Conservation (phyloP, 2,329 filamentous ascomycete genomes). For the Fusarium humuli region DNA sequence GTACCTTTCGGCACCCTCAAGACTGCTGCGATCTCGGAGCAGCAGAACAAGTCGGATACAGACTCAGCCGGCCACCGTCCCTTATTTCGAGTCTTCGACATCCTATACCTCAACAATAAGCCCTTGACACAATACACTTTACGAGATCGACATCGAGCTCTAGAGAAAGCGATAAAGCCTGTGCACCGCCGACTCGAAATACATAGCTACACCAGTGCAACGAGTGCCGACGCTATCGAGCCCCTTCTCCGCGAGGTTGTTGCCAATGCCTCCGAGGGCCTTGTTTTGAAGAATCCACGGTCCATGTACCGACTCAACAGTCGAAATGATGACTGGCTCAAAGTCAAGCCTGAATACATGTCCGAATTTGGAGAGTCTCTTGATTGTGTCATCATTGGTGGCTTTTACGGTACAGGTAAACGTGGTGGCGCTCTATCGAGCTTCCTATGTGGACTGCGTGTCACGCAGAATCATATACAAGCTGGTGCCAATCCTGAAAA, state of each 20-base stretch:
- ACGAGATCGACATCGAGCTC: slow-evolving; percentile 79
- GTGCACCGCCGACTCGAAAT: slow-evolving; percentile 85
- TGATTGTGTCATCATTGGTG: slow-evolving; percentile 89
- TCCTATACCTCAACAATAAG: slow-evolving; percentile 86
- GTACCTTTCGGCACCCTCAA: slow-evolving; percentile 94
- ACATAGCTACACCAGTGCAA: slow-evolving; percentile 76
- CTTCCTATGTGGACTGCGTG: slow-evolving; percentile 89
- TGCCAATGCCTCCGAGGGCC: slow-evolving; percentile 86
- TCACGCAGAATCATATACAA: slow-evolving; percentile 74
- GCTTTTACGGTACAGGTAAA: slow-evolving; percentile 89
- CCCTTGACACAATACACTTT: slow-evolving; percentile 85
- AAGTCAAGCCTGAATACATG: slow-evolving; percentile 99
- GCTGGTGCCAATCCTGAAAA: slow-evolving; percentile 74
- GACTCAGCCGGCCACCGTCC: slow-evolving; percentile 67
- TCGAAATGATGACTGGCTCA: slow-evolving; percentile 96
- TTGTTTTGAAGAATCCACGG: slow-evolving; percentile 92
- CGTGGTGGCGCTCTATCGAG: slow-evolving; percentile 86
- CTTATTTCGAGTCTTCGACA: slow-evolving; percentile 88
- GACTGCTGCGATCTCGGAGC: slow-evolving; percentile 84
- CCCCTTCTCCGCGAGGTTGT: slow-evolving; percentile 83
- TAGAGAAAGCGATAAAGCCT: slow-evolving; percentile 76
- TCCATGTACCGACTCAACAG: slow-evolving; percentile 89
- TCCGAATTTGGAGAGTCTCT: slow-evolving; percentile 93
- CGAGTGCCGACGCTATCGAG: slow-evolving; percentile 78
- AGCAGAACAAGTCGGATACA: slow-evolving; percentile 71